Percentiles rank a stretch among this genome's conserved stretches.
Evolutionary conservation across 2,329 filamentous ascomycete species (phyloP).

Genomic region (Ophiocordyceps camponoti-leonardi): DNA sequence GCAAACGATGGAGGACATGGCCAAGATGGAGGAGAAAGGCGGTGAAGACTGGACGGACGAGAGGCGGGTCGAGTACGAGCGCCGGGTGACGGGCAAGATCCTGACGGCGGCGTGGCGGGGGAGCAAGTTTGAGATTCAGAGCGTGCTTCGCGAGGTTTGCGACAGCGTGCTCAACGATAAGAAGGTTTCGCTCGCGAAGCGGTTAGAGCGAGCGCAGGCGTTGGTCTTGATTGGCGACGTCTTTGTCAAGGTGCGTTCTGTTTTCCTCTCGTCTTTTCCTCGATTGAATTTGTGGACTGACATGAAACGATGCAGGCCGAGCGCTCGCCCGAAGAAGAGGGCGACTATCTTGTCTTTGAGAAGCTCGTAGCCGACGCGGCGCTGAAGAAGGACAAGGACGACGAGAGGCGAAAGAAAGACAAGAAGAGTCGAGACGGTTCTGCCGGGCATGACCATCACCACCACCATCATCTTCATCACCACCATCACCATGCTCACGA

Average conservation of each 20-base stretch:
- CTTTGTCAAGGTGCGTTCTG: constrained; percentile 55
- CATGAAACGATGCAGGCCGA: constrained; percentile 41
- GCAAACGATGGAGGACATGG: constrained; percentile 98
- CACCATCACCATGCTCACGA: background rate
- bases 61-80: constrained; percentile 89
- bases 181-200: constrained; percentile 66
- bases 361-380: constrained; percentile 94
- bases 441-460: background rate
- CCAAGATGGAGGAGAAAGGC: constrained; percentile 80
- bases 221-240: constrained; percentile 79
- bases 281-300: background rate
- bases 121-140: constrained; percentile 95
- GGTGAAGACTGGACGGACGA: constrained; percentile 98
- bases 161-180: constrained; percentile 69
- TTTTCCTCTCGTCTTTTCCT: too few species aligned
- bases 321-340: constrained; percentile 86
- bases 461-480: background rate
- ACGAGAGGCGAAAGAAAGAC: constrained; percentile 46
- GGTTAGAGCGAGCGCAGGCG: constrained; percentile 80
- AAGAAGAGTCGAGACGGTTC: constrained; percentile 21
- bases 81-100: constrained; percentile 93
- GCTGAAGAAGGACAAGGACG: constrained; percentile 82
- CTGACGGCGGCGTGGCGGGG: constrained; percentile 91
- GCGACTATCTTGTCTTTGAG: constrained; percentile 97
- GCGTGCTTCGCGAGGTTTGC: constrained; percentile 86